Base-by-base conservation (phyloP, 768 basidiomycete species). In the Lentinula aciculospora region DNA sequence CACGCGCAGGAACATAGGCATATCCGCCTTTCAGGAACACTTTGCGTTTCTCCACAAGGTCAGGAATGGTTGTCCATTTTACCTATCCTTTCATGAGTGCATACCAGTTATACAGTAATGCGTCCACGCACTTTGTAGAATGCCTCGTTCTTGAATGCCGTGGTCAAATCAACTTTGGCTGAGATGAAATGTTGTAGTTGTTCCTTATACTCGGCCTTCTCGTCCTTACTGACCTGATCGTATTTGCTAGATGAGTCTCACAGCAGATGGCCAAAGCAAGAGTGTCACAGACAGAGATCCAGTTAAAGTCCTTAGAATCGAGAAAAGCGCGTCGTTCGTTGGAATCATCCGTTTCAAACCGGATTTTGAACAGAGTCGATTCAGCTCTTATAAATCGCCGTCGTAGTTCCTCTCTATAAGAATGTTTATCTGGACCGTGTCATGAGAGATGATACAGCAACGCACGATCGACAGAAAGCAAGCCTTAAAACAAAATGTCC, bases 391-490 rank as follows among this genome's bases (percentile, higher is more conserved):
- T 77, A 67, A 96, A 99, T 49, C 95, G 81, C 40, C 84, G 76
- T 57, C 95, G 78, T 36, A 99, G 77, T 48, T 99, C 96, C 64
- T 97, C 95, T 34, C 95, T 98, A 27, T 23, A 25, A 39, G 57
- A 56, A 51, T 37, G 40, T 19, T 29, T 53, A 58, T 28, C 27
- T 39, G 31, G 15, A 19, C 15, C 1, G 31, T 28, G 3, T 29
- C 21, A 21, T 42, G 36, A 31, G 46, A 32, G 29, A 48, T 53
- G 40, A 17, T 21, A 25, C 23, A 15, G 37, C 32, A 29, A 85
- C 94, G 68, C 72, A 98, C 95, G 94, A 93, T 57, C 93, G 85
- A 73, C 95, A 97, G 72, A 99, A 98, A 5, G 97, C 95, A 39
- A 99, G 77, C 50, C 97, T 76, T 60, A 98, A 75, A 10, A 98